Base-by-base conservation (phyloP, 2,329 filamentous ascomycete genomes). In the Graphilbum ipis-grandicollis region DNA sequence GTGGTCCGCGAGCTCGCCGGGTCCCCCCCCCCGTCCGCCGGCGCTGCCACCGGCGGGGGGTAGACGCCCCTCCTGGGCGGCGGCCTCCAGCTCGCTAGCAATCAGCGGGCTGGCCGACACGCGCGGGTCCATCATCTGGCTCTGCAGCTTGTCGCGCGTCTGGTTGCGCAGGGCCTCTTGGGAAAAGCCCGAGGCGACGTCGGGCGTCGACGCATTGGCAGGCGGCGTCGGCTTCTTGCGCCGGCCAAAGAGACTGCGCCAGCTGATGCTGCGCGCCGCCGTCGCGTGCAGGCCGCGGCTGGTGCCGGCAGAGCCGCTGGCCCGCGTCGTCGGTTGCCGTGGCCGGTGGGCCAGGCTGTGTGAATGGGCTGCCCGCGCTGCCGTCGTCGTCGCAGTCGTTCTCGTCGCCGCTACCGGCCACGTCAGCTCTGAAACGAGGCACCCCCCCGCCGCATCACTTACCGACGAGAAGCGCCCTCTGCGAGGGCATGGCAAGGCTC, bases 401-500 rank as follows among this genome's bases (percentile, higher is more conserved):
- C 23, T 19, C 13, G 32, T 18, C 21, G 26, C 10, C 26, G 14
- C 26, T 5, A 13, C 26, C 26, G 26, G 18, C 12, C 14, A 19
- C 52, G 46, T 32, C 49, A 45, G 35, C 41, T 10, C 2, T 29
- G 21, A 21, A 40, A 44, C 63, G 39, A n/a, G n/a, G n/a, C n/a
- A n/a, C n/a, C n/a, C n/a, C n/a, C n/a, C n/a, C n/a, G n/a, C n/a
- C n/a, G n/a, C n/a, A n/a, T n/a, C n/a, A n/a, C n/a, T n/a, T 65
- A 82, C 78, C 71, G 53, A 66, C 62, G 50, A 63, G 60, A 39
- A 67, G 61, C 47, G 78, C 58, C 59, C 68, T 69, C 60, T 71
- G 60, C 48, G 72, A 63, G 47, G 75, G 72, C 51, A 74, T 58
- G 55, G 68, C 67, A 48, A 78, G 56, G 58, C 65, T 80, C 78